Percentiles rank a stretch among this genome's conserved stretches.
phyloP scores from a whole-genome alignment of 768 basidiomycete species.

The Steccherinum ochraceum region DNA sequence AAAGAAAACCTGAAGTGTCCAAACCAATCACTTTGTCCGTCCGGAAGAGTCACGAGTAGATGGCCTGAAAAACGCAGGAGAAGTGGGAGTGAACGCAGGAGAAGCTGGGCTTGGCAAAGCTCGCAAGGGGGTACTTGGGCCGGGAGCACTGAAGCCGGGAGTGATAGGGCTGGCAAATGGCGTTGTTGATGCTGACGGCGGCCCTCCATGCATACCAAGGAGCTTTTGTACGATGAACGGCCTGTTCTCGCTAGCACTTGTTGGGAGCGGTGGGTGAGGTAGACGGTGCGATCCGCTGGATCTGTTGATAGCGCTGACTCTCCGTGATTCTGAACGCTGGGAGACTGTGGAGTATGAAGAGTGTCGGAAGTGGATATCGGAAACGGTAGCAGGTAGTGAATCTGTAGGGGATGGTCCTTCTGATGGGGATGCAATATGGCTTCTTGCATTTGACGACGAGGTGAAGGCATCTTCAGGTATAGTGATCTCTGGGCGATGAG shows the following conservation, averaged over 20 bases:
- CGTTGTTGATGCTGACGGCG: too few relatives aligned
- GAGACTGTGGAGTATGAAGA: slow-evolving; percentile 22
- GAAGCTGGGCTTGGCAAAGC: too few relatives aligned
- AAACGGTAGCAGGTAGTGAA: slow-evolving; percentile 27
- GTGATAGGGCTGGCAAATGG: neutral
- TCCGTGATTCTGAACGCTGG: slow-evolving; percentile 16
- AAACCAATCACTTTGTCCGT: neutral
- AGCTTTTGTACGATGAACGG: slow-evolving; percentile 30
- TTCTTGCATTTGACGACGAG: slow-evolving; percentile 10
- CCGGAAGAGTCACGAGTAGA: neutral
- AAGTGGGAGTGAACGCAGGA: neutral
- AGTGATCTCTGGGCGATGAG: slow-evolving; percentile 2
- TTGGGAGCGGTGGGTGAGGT: slow-evolving; percentile 20
- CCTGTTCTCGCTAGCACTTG: slow-evolving; percentile 14
- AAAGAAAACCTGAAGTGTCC: neutral
- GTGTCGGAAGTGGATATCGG: slow-evolving; percentile 31
- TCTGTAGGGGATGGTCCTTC: slow-evolving; percentile 30
- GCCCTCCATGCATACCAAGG: slow-evolving; percentile 10
- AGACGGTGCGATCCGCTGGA: slow-evolving; percentile 16
- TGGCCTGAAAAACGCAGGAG: neutral
- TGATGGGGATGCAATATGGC: too few relatives aligned
- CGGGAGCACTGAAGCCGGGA: neutral
- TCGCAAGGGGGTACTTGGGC: too few relatives aligned
- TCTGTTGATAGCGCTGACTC: slow-evolving; percentile 9
- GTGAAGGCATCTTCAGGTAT: slow-evolving; percentile 3